A percentile compares a stretch with the other conserved stretches of the same genome.
phyloP scores from a whole-genome alignment of 2,329 filamentous ascomycete species.

The Neopestalotiopsis sp. region DNA sequence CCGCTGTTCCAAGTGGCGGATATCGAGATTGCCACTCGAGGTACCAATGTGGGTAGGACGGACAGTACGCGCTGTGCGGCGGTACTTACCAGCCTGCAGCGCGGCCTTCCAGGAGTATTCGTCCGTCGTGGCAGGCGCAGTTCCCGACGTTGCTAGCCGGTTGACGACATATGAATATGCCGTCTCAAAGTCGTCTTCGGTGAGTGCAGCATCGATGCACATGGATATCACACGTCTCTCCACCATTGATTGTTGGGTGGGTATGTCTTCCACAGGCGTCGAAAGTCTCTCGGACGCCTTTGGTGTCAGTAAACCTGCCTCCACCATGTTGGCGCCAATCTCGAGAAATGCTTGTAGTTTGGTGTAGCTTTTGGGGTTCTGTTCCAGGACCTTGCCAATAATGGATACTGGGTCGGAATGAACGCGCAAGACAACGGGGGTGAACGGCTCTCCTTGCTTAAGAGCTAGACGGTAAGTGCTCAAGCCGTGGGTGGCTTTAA shows the following conservation, averaged over 20 bases:
- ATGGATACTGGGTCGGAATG: constrained; percentile 77
- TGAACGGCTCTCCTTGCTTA: constrained; percentile 81
- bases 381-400: constrained; percentile 74
- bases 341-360: constrained; percentile 74
- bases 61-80: constrained; percentile 58
- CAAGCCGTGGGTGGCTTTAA: constrained; percentile 76
- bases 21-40: constrained; percentile 62
- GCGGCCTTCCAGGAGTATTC: constrained; percentile 82
- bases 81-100: constrained; percentile 77
- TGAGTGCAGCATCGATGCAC: constrained; percentile 79
- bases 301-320: constrained; percentile 56
- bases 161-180: constrained; percentile 85
- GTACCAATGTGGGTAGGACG: constrained; percentile 66
- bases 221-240: constrained; percentile 77
- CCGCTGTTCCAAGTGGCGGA: constrained; percentile 79
- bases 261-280: constrained; percentile 32
- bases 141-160: constrained; percentile 56
- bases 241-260: constrained; percentile 45
- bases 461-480: constrained; percentile 79
- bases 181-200: constrained; percentile 83
- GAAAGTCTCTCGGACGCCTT: constrained; percentile 36
- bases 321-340: constrained; percentile 71
- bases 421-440: constrained; percentile 78
- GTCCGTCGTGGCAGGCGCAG: constrained; percentile 46
- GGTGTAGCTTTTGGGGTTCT: constrained; percentile 77